Percentiles rank a stretch among this genome's conserved stretches.
These are phyloP conservation scores for Cornus florida DNA, from an alignment of 148 eudicot species.

Conservation along the genomic window DNA sequence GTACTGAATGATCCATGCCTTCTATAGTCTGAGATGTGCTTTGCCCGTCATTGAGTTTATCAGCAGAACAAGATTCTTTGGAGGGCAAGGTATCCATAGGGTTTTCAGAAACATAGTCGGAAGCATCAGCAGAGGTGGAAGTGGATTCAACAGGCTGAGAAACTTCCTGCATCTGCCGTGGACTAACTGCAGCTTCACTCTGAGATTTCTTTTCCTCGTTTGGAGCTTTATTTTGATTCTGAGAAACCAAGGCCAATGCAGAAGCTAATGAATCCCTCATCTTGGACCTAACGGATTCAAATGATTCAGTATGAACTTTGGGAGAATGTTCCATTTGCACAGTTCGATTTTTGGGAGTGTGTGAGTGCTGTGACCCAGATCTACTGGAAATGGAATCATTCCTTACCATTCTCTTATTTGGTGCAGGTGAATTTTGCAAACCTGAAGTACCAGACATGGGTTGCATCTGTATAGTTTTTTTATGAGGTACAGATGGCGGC, in stretches of 20 bases:
- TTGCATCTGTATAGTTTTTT: constrained; percentile 24
- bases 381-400: constrained; percentile 47
- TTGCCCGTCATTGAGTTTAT: constrained; percentile 24
- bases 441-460: constrained; percentile 28
- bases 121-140: constrained; percentile 15
- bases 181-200: constrained; percentile 9
- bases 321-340: constrained; percentile 39
- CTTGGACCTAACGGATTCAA: constrained; percentile 78
- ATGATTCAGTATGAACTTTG: constrained; percentile 45
- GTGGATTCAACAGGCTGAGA: constrained; percentile 26
- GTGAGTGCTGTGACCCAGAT: constrained; percentile 44
- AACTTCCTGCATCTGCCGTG: constrained; percentile 19
- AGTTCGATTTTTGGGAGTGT: constrained; percentile 43
- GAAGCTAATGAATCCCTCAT: constrained; percentile 87
- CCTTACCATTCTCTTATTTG: constrained; percentile 51
- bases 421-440: constrained; percentile 18
- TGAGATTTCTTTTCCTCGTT: constrained; percentile 28
- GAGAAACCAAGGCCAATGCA: constrained; percentile 68
- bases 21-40: constrained; percentile 23
- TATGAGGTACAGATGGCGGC: constrained; percentile 26
- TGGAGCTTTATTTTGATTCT: constrained; percentile 29
- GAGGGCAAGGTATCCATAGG: constrained; percentile 19
- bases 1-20: constrained; percentile 24
- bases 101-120: constrained; percentile 21
- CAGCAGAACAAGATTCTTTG: constrained; percentile 20